These are phyloP conservation scores for Helicocarpus griseus DNA, from an alignment of 2,329 filamentous ascomycete species.

Conservation along the genomic window DNA sequence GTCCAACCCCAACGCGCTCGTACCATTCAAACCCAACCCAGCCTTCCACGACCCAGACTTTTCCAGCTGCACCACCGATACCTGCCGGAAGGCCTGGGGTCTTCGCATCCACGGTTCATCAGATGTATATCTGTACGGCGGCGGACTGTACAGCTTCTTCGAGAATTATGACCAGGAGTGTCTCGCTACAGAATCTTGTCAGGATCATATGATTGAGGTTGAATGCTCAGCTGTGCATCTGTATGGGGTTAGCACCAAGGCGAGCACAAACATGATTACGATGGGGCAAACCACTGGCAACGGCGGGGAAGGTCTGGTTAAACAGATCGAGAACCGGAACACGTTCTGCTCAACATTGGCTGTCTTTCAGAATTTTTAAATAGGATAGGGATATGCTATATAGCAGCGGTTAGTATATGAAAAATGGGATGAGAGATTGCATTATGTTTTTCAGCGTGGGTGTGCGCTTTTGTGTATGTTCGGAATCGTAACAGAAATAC, in stretches of 20 bases:
- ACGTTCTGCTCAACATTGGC: slow-evolving; percentile 38
- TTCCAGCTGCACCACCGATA: slow-evolving; percentile 43
- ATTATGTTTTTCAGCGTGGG: too few relatives aligned
- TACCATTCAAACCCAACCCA: background rate
- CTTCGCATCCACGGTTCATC: slow-evolving; percentile 59
- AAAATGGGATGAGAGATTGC: too few relatives aligned
- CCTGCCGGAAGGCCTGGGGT: slow-evolving; percentile 68
- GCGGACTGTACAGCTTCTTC: slow-evolving; percentile 73
- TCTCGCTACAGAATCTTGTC: slow-evolving; percentile 58
- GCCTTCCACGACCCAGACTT: slow-evolving; percentile 42
- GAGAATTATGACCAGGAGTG: slow-evolving; percentile 70
- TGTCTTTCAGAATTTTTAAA: slow-evolving; percentile 30
- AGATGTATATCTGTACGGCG: slow-evolving; percentile 61
- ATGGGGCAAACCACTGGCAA: too few relatives aligned
- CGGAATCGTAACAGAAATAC: slow-evolving; percentile 16
- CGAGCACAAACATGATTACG: slow-evolving; percentile 62
- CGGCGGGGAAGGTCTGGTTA: slow-evolving; percentile 27
- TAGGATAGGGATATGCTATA: too few relatives aligned
- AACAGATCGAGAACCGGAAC: slow-evolving; percentile 30
- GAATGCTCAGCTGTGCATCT: slow-evolving; percentile 51
- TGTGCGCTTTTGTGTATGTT: too few relatives aligned
- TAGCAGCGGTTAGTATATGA: too few relatives aligned
- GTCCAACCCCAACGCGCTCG: slow-evolving; percentile 54
- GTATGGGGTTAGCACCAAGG: slow-evolving; percentile 65
- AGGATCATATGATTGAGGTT: slow-evolving; percentile 66